Percentiles rank a stretch among this genome's conserved stretches.
These are phyloP conservation scores for Macrolepiota fuliginosa DNA, from an alignment of 768 basidiomycete genomes.

Conservation along the genomic window DNA sequence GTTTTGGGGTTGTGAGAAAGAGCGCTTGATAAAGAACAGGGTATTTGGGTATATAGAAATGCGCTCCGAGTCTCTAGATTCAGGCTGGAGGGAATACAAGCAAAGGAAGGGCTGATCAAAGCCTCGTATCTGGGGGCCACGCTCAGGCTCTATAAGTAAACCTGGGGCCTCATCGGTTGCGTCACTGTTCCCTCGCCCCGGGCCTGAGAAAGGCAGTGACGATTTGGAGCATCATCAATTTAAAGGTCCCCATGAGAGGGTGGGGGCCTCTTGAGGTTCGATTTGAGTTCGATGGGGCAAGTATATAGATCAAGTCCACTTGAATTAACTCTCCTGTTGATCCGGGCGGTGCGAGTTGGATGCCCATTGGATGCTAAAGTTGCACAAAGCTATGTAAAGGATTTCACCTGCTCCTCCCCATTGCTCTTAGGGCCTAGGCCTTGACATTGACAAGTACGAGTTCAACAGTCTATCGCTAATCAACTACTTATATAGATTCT, in stretches of 20 bases:
- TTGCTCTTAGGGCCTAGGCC: not conserved
- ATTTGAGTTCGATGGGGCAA: too few species aligned
- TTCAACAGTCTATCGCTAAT: not conserved
- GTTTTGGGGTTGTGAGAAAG: not conserved
- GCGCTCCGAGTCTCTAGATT: not conserved
- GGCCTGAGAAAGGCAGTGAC: not conserved
- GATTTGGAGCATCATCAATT: not conserved
- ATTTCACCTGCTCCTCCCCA: not conserved
- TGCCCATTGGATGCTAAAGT: not conserved
- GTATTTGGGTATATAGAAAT: not conserved
- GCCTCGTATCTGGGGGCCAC: not conserved
- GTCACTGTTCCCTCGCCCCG: not conserved
- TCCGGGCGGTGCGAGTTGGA: not conserved
- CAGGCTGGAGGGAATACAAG: not conserved
- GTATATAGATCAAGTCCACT: not conserved
- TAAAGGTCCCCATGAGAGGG: not conserved
- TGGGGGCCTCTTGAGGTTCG: not conserved
- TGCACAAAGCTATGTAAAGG: not conserved
- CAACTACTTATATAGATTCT: not conserved
- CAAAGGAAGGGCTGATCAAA: not conserved
- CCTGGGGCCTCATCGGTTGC: not conserved
- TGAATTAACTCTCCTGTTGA: not conserved
- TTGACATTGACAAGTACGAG: not conserved
- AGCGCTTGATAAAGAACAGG: not conserved
- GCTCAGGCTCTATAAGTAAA: not conserved